Evolutionary conservation across 2,329 filamentous ascomycete species (phyloP).

Genomic region (Stachybotrys echinatus): DNA sequence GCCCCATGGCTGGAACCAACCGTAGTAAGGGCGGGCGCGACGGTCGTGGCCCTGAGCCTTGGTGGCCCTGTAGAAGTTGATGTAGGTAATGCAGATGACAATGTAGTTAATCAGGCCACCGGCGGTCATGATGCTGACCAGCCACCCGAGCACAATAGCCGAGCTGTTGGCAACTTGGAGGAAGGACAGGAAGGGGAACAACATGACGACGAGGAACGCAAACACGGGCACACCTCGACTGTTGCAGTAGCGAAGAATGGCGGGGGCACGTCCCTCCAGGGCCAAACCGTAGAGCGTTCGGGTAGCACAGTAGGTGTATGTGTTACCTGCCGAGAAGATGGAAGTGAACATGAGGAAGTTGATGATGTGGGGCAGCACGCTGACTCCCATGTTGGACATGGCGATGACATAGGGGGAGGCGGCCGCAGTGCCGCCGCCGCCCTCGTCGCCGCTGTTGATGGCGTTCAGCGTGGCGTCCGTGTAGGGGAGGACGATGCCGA

Average conservation of each 20-base stretch:
- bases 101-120: slow-evolving; percentile 59
- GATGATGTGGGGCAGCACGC: slow-evolving; percentile 49
- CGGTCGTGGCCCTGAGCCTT: slow-evolving; percentile 49
- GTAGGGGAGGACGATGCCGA: slow-evolving; percentile 62
- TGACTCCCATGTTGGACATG: slow-evolving; percentile 49
- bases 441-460: slow-evolving; percentile 34
- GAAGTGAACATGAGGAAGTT: slow-evolving; percentile 46
- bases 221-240: slow-evolving; percentile 57
- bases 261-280: slow-evolving; percentile 41
- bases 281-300: slow-evolving; percentile 47
- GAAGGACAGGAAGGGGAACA: slow-evolving; percentile 49
- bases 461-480: slow-evolving; percentile 54
- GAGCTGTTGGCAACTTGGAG: slow-evolving; percentile 44
- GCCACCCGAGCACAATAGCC: slow-evolving; percentile 45
- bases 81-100: slow-evolving; percentile 41
- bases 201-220: slow-evolving; percentile 48
- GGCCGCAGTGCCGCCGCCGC: slow-evolving; percentile 38
- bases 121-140: slow-evolving; percentile 52
- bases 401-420: slow-evolving; percentile 61
- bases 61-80: slow-evolving; percentile 46
- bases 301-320: slow-evolving; percentile 46
- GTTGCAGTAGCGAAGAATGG: slow-evolving; percentile 52
- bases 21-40: slow-evolving; percentile 49
- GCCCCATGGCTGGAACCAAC: slow-evolving; percentile 54
- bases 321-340: slow-evolving; percentile 43